Base-by-base conservation (phyloP, 257 asterid species). In the Scutellaria baicalensis region DNA sequence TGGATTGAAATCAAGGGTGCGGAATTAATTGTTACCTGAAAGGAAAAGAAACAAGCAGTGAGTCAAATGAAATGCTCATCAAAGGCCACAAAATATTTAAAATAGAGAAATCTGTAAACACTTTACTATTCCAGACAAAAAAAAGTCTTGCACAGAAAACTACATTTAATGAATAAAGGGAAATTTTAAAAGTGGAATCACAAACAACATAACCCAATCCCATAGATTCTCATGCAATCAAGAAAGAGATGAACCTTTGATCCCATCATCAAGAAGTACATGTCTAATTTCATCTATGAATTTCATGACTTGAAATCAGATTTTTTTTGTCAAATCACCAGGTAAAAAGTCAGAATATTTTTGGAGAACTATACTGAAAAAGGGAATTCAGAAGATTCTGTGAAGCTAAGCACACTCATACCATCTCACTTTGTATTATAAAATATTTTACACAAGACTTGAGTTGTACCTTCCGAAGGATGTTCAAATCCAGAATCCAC, bases 401-500 rank as follows among this genome's bases (percentile, higher is more conserved):
- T 13, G 60, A 40, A 35, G 43, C 38, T 11, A 23, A 21, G 13
- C 12, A 45, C 11, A 5, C 5, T 14, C 52, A 21, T 36, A 11
- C 45, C 47, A 35, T 52, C 18, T 68, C 17, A 36, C 13, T 43
- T 76, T 45, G 35, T 42, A 21, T 51, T 33, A 9, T 43, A 61
- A 5, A 67, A 60, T 7, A 17, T 27, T 36, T 14, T 12, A 69
- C 59, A 61, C 64, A 45, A 13, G 14, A 5, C 51, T 11, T 2
- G 61, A 1, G 42, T 8, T 31, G 39, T 78, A 76, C 83, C 85
- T 78, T 81, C 83, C 4, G 85, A 81, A 17, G 85, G 85, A 75
- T 81, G 85, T 64, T 81, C 85, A 72, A 81, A 75, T 64, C 85
- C 85, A 1, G 74, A 75, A 45, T 81, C 83, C 20, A 72, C 80